These are phyloP conservation scores for Gossypium schwendimanii DNA, from an alignment of 441 rosid species.

Conservation along the genomic window DNA sequence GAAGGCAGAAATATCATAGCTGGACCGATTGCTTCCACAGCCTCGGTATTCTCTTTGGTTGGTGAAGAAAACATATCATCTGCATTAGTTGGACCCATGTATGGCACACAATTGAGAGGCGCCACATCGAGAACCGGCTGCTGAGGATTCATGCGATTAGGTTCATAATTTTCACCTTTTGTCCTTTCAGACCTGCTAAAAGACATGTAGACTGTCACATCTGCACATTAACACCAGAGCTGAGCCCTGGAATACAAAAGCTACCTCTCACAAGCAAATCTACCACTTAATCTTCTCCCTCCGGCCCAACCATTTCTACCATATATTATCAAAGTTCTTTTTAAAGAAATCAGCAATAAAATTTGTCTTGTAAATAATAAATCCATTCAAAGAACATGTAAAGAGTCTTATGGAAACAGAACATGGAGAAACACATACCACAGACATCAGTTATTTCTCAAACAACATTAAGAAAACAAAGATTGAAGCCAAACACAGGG, in stretches of 20 bases:
- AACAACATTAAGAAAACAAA: background rate
- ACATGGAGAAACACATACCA: background rate
- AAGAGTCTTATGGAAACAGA: background rate
- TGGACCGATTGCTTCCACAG: constrained; percentile 7
- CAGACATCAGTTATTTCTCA: background rate
- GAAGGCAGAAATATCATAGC: constrained; percentile 27
- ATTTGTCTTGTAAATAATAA: background rate
- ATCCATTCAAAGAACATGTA: background rate
- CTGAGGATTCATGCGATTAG: background rate
- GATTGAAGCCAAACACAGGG: background rate
- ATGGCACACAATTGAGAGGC: constrained; percentile 15
- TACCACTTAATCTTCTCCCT: background rate
- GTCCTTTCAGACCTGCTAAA: background rate
- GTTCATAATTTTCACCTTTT: constrained; percentile 4
- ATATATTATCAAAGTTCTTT: background rate
- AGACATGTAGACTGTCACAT: background rate
- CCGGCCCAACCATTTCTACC: background rate
- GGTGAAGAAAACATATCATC: background rate
- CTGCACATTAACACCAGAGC: background rate
- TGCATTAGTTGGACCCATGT: constrained; percentile 9
- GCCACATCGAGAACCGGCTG: constrained; percentile 14
- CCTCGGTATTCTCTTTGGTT: background rate
- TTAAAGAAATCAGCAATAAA: background rate
- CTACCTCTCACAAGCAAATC: background rate
- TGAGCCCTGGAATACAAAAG: background rate